phyloP scores from a whole-genome alignment of 2,329 filamentous ascomycete species.

The Fusarium paranaense region DNA sequence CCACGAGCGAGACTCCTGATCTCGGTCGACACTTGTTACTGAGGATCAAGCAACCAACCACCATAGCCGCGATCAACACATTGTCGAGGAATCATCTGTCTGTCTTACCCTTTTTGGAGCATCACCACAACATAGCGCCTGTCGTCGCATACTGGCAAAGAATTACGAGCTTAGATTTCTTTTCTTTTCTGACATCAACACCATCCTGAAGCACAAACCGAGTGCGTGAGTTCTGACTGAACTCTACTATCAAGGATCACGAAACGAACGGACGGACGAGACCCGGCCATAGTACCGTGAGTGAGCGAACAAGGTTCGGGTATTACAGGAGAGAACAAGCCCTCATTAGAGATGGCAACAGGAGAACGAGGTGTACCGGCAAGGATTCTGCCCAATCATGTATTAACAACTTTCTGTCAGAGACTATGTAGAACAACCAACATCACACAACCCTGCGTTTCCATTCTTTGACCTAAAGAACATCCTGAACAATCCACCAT shows the following conservation, averaged over 20 bases:
- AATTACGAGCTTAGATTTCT: no score
- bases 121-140: background rate
- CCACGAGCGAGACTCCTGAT: background rate
- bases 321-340: background rate
- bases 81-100: background rate
- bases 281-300: background rate
- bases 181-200: background rate
- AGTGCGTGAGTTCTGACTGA: background rate
- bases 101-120: background rate
- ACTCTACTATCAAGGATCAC: background rate
- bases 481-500: background rate
- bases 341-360: background rate
- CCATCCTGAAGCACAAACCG: background rate
- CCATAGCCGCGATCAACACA: background rate
- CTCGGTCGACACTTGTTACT: background rate
- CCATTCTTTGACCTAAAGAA: background rate
- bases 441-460: background rate
- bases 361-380: background rate
- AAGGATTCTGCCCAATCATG: background rate
- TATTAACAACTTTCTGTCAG: background rate
- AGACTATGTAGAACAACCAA: background rate
- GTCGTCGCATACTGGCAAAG: background rate
- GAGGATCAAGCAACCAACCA: background rate
- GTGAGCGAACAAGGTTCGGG: background rate
- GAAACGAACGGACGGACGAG: background rate